Evolutionary conservation across 2,329 filamentous ascomycete genomes (phyloP), one percentile per base, ranked within the genome.

Genomic region (Penicillium sclerotiorum): DNA sequence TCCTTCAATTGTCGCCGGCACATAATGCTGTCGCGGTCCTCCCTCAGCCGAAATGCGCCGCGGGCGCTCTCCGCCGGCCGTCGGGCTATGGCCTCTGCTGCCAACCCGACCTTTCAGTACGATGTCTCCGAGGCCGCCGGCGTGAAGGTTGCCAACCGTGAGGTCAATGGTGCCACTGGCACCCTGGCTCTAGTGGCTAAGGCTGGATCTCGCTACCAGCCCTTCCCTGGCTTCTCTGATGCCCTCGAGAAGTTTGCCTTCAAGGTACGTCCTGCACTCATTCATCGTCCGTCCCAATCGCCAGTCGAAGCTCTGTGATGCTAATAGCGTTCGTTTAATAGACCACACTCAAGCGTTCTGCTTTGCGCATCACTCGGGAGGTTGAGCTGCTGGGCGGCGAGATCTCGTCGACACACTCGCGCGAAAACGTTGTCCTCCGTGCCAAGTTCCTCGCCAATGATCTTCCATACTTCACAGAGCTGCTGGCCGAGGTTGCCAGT

Each of bases 401-500:
- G 83, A 85, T 97, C 77, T 82, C 79, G 64, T 81, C 93, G 60
- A 90, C 89, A 75, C 91, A 96, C 78, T 92, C 90, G 65, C 88
- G 93, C 70, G 94, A 99, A 81, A 91, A 91, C 70, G 79, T 99
- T 57, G 85, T 99, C 53, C 79, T 99, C 67, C 87, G 93, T 75
- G 90, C 94, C 72, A 95, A 88, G 79, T 99, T 99, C 82, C 85
- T 99, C 61, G 86, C 90, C 71, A 86, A 94, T 72, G 92, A 99
- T 73, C 85, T 99, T 61, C 94, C 94, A 62, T 99, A 97, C 84
- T 99, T 96, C 74, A 85, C 91, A 67, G 94, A 99, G 80, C 82
- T 99, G 60, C 83, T 99, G 63, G 90, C 88, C 68, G 95, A 99
- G 80, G 89, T 96, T 65, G 81, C 94, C 67, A 86, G 87, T 55